phyloP scores from a whole-genome alignment of 371 early-diverging fungal species.

The Parasitella parasitica region DNA sequence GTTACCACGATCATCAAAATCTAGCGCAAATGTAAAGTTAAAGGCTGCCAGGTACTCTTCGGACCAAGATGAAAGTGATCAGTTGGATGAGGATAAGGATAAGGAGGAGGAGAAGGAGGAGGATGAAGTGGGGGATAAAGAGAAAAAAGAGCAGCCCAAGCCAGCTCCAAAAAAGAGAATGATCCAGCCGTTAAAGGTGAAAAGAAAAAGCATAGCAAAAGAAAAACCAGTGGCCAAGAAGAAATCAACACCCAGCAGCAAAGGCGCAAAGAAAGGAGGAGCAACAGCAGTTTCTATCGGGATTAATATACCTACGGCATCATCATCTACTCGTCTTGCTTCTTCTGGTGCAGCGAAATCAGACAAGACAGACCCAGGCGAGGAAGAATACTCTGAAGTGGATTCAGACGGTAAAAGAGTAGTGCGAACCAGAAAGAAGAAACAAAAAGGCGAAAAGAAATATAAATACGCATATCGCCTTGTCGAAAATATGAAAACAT shows the following conservation, averaged over 20 bases:
- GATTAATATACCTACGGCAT: conserved; percentile 1
- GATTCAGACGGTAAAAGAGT: not conserved
- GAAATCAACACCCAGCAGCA: not conserved
- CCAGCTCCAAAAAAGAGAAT: not conserved
- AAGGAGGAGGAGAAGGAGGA: not conserved
- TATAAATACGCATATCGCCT: not conserved
- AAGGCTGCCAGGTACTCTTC: not conserved
- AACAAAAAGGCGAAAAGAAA: not conserved
- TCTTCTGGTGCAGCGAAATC: not conserved
- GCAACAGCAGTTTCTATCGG: conserved; percentile 7
- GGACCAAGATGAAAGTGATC: not conserved
- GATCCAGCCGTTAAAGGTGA: not conserved
- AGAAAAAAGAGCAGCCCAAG: not conserved
- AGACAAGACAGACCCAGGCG: not conserved
- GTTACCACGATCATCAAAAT: not conserved
- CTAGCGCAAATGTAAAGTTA: not conserved
- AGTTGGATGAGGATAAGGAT: not conserved
- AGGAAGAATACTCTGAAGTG: not conserved
- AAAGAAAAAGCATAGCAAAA: not conserved
- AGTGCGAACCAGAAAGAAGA: not conserved
- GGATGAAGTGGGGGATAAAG: not conserved
- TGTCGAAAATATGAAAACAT: conserved; percentile 26
- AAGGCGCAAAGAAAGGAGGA: not conserved
- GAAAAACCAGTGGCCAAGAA: not conserved
- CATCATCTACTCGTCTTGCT: not conserved